Conservation (phyloP, 148 eudicot species). For the Cornus controversa region DNA sequence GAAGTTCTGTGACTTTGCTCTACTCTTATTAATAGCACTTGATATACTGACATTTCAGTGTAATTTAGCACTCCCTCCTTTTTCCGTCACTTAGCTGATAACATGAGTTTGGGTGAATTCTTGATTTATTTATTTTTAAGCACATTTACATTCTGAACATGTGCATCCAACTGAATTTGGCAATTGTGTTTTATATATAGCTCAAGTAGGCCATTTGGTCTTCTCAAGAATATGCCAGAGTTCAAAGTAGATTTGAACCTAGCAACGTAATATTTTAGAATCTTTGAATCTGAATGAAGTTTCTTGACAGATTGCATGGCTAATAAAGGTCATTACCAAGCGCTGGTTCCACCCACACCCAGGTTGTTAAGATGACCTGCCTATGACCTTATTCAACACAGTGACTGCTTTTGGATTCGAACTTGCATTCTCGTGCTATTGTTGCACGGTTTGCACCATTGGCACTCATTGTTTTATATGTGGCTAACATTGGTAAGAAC, state of each 20-base stretch:
- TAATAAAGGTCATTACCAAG: too few relatives aligned
- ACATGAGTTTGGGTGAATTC: background rate
- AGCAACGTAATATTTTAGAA: background rate
- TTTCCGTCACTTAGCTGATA: too few relatives aligned
- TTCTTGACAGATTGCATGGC: too few relatives aligned
- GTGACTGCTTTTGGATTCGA: too few relatives aligned
- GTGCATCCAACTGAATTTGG: background rate
- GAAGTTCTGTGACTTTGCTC: too few relatives aligned
- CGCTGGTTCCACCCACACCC: too few relatives aligned
- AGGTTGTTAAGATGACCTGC: too few relatives aligned
- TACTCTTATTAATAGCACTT: background rate
- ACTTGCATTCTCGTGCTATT: too few relatives aligned
- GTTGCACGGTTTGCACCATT: too few relatives aligned
- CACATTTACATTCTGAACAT: background rate
- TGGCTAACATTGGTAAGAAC: too few relatives aligned
- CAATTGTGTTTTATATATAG: background rate
- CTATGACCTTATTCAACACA: too few relatives aligned
- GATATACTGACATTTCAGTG: background rate
- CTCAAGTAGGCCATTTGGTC: background rate
- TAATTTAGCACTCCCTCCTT: background rate
- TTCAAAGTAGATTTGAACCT: background rate
- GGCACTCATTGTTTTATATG: too few relatives aligned
- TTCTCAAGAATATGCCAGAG: background rate
- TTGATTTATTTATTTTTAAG: background rate
- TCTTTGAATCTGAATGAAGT: background rate